phyloP scores from a whole-genome alignment of 257 asterid genomes.

The Linderniella brevidens region DNA sequence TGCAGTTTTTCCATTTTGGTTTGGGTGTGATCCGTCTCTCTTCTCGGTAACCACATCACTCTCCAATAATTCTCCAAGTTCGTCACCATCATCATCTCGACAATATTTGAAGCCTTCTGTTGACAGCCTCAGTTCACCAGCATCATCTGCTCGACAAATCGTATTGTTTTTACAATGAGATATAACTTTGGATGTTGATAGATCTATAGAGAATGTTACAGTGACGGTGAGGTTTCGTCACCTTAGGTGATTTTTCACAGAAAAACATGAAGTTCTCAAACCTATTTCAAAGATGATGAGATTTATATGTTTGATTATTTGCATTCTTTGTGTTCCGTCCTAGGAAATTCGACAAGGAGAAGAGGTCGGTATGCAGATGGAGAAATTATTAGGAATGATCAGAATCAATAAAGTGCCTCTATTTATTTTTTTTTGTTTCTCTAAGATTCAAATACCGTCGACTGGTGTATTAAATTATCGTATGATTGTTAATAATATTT shows the following conservation, averaged over 20 bases:
- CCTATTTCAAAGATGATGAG: too few relatives aligned
- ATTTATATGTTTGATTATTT: neutral
- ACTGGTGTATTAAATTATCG: too few relatives aligned
- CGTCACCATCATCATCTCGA: constrained; percentile 78
- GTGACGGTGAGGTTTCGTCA: constrained; percentile 98
- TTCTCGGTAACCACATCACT: constrained; percentile 13
- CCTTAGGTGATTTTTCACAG: constrained; percentile 74
- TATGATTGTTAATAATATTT: too few relatives aligned
- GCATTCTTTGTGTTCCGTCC: constrained; percentile 35
- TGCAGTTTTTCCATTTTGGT: too few relatives aligned
- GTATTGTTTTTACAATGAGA: constrained; percentile 30
- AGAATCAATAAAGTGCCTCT: constrained; percentile 72
- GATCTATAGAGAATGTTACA: constrained; percentile 81
- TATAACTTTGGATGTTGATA: constrained; percentile 31
- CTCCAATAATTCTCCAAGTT: constrained; percentile 42
- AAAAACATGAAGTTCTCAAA: too few relatives aligned
- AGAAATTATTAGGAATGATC: constrained; percentile 86
- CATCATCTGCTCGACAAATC: constrained; percentile 82
- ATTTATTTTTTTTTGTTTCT: too few relatives aligned
- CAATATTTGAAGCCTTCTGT: constrained; percentile 48
- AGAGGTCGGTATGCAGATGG: constrained; percentile 99
- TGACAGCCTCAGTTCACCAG: constrained; percentile 70
- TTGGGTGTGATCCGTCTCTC: too few relatives aligned
- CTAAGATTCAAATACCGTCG: too few relatives aligned
- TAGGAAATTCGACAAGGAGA: constrained; percentile 96